phyloP scores from a whole-genome alignment of 1,284 basidiomycete species.

The Bjerkandera adusta region DNA sequence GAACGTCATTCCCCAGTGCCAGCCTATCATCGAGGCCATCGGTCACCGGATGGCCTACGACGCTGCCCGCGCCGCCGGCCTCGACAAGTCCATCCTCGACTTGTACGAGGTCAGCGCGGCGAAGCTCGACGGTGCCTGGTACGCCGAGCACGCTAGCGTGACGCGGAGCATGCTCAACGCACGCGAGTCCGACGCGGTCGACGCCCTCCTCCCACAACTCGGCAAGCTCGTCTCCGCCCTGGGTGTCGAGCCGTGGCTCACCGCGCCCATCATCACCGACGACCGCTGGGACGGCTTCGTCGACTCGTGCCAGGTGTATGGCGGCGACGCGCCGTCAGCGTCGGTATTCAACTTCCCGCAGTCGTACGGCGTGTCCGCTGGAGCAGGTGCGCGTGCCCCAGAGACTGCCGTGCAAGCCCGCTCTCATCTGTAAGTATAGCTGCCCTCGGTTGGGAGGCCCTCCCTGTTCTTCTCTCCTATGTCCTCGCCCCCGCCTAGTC shows the following conservation, averaged over 20 bases:
- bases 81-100: slow-evolving; percentile 29
- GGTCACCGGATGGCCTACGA: slow-evolving; percentile 49
- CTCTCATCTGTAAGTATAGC: no score
- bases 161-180: slow-evolving; percentile 20
- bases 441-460: no score
- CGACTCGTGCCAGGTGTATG: slow-evolving; percentile 14
- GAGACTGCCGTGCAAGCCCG: no score
- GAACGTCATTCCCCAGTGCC: slow-evolving; percentile 37
- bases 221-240: slow-evolving; percentile 29
- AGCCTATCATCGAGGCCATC: slow-evolving; percentile 38
- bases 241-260: slow-evolving; percentile 33
- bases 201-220: slow-evolving; percentile 28
- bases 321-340: no score
- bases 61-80: slow-evolving; percentile 34
- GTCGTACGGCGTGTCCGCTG: no score
- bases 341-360: no score
- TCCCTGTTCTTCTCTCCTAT: no score
- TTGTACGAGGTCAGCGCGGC: slow-evolving; percentile 34
- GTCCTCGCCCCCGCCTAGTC: no score
- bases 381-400: no score
- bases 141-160: slow-evolving; percentile 32
- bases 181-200: slow-evolving; percentile 29
- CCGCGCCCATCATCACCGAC: slow-evolving; percentile 36
- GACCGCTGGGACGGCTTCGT: slow-evolving; percentile 34
- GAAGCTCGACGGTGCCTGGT: slow-evolving; percentile 39